A percentile compares a stretch with the other conserved stretches of the same genome.
These are phyloP conservation scores for Margaritispora aquatica DNA, from an alignment of 495 filamentous ascomycete genomes.

Conservation along the genomic window DNA sequence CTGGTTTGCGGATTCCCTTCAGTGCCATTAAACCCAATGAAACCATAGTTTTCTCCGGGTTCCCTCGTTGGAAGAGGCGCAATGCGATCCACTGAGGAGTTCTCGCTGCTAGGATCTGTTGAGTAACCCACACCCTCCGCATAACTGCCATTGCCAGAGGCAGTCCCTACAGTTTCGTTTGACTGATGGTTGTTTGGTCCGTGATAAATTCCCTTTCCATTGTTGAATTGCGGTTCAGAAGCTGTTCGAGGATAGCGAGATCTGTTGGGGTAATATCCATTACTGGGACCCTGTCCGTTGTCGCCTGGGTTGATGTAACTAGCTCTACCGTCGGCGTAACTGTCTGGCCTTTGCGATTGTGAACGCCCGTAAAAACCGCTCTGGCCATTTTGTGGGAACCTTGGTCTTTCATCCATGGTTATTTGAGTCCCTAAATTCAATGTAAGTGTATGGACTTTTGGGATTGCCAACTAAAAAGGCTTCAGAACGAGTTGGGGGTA, in stretches of 20 bases:
- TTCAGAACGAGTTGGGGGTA: neutral
- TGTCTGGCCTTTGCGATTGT: conserved; percentile 37
- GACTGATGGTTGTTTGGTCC: conserved; percentile 58
- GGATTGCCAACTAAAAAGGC: neutral
- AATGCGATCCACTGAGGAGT: conserved; percentile 77
- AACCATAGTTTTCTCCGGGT: conserved; percentile 47
- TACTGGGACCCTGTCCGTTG: conserved; percentile 23
- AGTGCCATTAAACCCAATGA: conserved; percentile 30
- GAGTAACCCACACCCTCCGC: conserved; percentile 70
- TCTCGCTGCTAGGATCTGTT: conserved; percentile 85
- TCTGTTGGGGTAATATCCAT: conserved; percentile 35
- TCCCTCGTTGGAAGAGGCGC: conserved; percentile 51
- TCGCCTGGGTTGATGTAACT: conserved; percentile 38
- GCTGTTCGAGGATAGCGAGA: conserved; percentile 41
- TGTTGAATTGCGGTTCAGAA: conserved; percentile 34
- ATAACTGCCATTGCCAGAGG: conserved; percentile 62
- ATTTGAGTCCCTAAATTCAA: conserved; percentile 21
- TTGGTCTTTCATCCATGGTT: conserved; percentile 34
- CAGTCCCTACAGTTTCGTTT: conserved; percentile 72
- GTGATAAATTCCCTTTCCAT: conserved; percentile 46
- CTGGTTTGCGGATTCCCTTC: conserved; percentile 29
- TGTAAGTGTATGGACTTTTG: neutral
- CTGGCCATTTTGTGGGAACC: conserved; percentile 34
- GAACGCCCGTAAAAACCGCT: conserved; percentile 42
- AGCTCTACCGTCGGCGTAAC: conserved; percentile 37